Conservation (phyloP, 2,329 filamentous ascomycete species). For the Claviceps sp. region DNA sequence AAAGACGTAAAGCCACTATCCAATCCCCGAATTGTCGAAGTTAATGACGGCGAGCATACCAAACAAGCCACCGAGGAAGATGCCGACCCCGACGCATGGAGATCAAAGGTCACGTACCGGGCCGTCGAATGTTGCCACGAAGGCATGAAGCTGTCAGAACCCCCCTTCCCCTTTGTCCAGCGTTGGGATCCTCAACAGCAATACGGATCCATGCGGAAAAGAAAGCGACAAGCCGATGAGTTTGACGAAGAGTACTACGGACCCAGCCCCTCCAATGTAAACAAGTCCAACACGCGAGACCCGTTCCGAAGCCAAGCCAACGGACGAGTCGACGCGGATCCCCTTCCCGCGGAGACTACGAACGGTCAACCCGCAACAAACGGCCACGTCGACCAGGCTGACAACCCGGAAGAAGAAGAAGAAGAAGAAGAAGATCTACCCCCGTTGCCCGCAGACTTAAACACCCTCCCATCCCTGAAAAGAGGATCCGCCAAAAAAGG, state of each 20-base stretch:
- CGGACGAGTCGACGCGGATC: slow-evolving; percentile 1
- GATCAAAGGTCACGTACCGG: slow-evolving; percentile 55
- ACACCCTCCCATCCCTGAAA: slow-evolving; percentile 35
- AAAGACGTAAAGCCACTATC: slow-evolving; percentile 32
- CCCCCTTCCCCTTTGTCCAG: slow-evolving; percentile 82
- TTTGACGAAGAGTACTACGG: slow-evolving; percentile 16
- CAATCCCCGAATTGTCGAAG: slow-evolving; percentile 20
- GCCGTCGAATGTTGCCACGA: slow-evolving; percentile 78
- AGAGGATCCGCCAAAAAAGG: slow-evolving; percentile 37
- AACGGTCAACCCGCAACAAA: neutral
- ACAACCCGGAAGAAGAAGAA: neutral
- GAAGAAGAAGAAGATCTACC: slow-evolving; percentile 42
- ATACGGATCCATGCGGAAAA: slow-evolving; percentile 27
- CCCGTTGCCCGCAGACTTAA: slow-evolving; percentile 42
- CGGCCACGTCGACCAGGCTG: slow-evolving; percentile 15
- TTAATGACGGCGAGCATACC: slow-evolving; percentile 1
- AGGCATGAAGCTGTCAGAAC: slow-evolving; percentile 52
- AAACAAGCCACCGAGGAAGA: slow-evolving; percentile 12
- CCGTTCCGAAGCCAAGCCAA: neutral
- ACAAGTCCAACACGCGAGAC: slow-evolving; percentile 5
- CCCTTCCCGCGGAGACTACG: neutral
- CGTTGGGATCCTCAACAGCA: slow-evolving; percentile 71
- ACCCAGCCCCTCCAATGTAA: slow-evolving; percentile 13
- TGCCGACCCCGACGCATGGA: slow-evolving; percentile 53
- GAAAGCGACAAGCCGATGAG: slow-evolving; percentile 32